Evolutionary conservation across 2,329 filamentous ascomycete genomes (phyloP).

Genomic region (Scedosporium aurantiacum): DNA sequence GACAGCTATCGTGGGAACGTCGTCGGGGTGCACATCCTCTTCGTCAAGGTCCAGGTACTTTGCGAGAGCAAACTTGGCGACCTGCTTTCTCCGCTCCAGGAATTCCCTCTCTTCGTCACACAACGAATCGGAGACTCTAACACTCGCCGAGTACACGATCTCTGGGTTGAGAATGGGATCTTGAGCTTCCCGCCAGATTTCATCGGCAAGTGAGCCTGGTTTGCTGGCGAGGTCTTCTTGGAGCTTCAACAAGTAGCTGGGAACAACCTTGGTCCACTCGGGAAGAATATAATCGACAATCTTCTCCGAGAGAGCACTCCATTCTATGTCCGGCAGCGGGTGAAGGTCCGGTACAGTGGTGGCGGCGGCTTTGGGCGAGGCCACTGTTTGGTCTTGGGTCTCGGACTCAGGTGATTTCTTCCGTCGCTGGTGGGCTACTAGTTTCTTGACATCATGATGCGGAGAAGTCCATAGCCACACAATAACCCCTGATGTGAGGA

Average conservation of each 20-base stretch:
- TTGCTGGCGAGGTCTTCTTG: slow-evolving; percentile 80
- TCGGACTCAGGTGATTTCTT: not conserved
- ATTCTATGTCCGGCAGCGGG: slow-evolving; percentile 41
- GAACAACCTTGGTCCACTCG: slow-evolving; percentile 68
- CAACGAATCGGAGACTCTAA: slow-evolving; percentile 70
- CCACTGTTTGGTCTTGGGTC: slow-evolving; percentile 15
- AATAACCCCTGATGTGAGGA: not conserved
- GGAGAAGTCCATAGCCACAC: not conserved
- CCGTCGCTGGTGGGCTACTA: not conserved
- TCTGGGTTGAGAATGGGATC: slow-evolving; percentile 78
- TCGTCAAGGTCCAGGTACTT: slow-evolving; percentile 71
- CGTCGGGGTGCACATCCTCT: slow-evolving; percentile 76
- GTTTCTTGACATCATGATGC: not conserved
- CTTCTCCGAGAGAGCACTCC: slow-evolving; percentile 41
- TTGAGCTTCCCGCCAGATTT: slow-evolving; percentile 87
- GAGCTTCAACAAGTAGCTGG: slow-evolving; percentile 68
- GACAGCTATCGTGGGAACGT: slow-evolving; percentile 86
- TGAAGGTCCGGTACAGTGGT: slow-evolving; percentile 42
- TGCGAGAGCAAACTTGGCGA: slow-evolving; percentile 64
- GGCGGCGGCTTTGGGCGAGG: slow-evolving; percentile 37
- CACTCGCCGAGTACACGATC: slow-evolving; percentile 68
- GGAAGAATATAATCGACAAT: slow-evolving; percentile 66
- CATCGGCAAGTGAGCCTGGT: slow-evolving; percentile 77
- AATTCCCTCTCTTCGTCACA: slow-evolving; percentile 77
- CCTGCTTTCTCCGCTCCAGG: slow-evolving; percentile 53